Evolutionary conservation across 148 eudicot genomes (phyloP).

Genomic region (Fallopia convolvulus): DNA sequence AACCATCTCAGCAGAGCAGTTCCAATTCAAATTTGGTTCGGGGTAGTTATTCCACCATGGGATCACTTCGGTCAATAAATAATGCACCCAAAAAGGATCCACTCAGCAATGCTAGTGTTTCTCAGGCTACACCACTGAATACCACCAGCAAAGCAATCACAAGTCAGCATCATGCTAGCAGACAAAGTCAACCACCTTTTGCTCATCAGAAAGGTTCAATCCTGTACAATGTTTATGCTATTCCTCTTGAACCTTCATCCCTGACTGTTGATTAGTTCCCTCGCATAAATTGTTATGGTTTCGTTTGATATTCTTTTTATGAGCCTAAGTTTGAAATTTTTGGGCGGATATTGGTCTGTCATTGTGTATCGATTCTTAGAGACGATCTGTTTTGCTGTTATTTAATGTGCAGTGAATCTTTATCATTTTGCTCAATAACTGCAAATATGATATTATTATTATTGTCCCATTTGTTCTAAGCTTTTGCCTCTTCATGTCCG

Average conservation of each 20-base stretch:
- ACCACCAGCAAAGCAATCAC: slow-evolving; percentile 35
- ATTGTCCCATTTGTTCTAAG: neutral
- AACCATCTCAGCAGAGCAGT: slow-evolving; percentile 33
- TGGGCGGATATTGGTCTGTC: neutral
- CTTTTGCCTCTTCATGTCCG: neutral
- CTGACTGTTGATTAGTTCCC: neutral
- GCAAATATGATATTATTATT: neutral
- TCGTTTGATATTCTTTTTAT: neutral
- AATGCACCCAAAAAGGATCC: slow-evolving; percentile 34
- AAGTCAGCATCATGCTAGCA: slow-evolving; percentile 43
- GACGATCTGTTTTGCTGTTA: neutral
- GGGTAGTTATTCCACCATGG: slow-evolving; percentile 38
- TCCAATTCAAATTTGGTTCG: slow-evolving; percentile 33
- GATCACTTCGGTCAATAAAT: slow-evolving; percentile 26
- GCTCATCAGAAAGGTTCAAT: slow-evolving; percentile 71
- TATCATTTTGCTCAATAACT: neutral
- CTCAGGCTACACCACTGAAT: slow-evolving; percentile 34
- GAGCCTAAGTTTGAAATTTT: neutral
- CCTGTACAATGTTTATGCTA: neutral
- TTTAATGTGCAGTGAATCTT: neutral
- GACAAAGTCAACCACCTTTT: slow-evolving; percentile 46
- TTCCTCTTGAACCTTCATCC: neutral
- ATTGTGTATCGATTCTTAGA: neutral
- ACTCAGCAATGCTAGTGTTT: slow-evolving; percentile 28
- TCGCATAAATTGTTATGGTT: neutral